These are phyloP conservation scores for Penicillium coprophilum DNA, from an alignment of 495 filamentous ascomycete species.

Conservation along the genomic window DNA sequence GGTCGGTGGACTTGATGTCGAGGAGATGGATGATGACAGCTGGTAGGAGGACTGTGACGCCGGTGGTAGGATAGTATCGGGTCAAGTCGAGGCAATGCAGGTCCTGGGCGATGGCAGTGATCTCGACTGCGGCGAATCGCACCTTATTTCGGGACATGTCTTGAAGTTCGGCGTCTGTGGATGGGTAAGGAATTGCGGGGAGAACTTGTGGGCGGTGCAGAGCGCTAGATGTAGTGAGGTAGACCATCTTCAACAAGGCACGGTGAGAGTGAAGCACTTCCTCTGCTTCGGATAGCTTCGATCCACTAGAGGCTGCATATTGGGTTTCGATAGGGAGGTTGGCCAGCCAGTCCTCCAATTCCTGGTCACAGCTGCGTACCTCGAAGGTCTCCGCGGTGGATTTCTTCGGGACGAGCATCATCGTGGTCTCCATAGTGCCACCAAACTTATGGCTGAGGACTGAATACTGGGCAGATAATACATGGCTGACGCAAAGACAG, in stretches of 20 bases:
- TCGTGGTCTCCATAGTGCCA: constrained; percentile 72
- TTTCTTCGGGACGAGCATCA: constrained; percentile 89
- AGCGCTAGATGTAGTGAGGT: constrained; percentile 81
- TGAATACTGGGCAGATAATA: constrained; percentile 85
- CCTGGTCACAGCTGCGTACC: constrained; percentile 69
- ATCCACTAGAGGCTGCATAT: constrained; percentile 49
- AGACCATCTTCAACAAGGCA: constrained; percentile 82
- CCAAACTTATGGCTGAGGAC: constrained; percentile 78
- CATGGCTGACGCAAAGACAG: constrained; percentile 80
- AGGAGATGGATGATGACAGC: constrained; percentile 90
- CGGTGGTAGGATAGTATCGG: constrained; percentile 78
- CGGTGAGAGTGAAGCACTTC: constrained; percentile 69
- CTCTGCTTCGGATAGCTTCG: constrained; percentile 48
- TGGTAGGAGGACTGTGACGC: constrained; percentile 83
- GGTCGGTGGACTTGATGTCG: constrained; percentile 78
- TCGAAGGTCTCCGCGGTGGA: constrained; percentile 71
- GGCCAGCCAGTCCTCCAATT: constrained; percentile 70
- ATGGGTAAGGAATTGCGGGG: constrained; percentile 64
- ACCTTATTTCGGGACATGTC: constrained; percentile 79
- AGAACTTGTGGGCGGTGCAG: constrained; percentile 86
- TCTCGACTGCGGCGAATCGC: constrained; percentile 73
- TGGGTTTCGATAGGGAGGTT: constrained; percentile 66
- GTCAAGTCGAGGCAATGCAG: constrained; percentile 68
- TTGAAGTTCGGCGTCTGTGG: constrained; percentile 60
- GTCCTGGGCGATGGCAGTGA: constrained; percentile 73